Conservation (phyloP, 129 eudicot genomes). For the Oenanthe sinensis region DNA sequence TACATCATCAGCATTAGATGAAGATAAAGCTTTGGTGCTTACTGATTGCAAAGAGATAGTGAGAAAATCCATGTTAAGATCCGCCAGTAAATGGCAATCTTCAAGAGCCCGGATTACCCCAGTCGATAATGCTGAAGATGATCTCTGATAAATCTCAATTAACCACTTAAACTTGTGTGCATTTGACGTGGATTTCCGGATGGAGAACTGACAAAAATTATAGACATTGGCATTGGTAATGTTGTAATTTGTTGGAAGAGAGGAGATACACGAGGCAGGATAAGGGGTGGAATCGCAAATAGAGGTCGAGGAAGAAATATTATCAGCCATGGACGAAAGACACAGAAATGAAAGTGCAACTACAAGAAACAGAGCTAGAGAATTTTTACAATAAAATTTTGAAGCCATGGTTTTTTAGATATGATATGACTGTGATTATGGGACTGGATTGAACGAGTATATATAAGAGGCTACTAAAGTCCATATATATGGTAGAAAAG, state of each 20-base stretch:
- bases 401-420: not conserved
- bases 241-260: constrained; percentile 17
- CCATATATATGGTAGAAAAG: not conserved
- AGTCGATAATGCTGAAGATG: constrained; percentile 17
- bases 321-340: not conserved
- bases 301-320: not conserved
- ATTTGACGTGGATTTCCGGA: constrained; percentile 27
- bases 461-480: not conserved
- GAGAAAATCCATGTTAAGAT: constrained; percentile 29
- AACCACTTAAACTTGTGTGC: constrained; percentile 25
- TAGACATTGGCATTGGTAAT: constrained; percentile 19
- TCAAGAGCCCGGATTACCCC: constrained; percentile 35
- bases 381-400: not conserved
- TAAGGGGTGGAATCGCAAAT: constrained; percentile 35
- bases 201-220: constrained; percentile 30
- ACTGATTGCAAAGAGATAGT: constrained; percentile 14
- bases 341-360: not conserved
- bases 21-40: not conserved
- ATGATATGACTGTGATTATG: not conserved
- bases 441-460: not conserved
- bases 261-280: constrained; percentile 29
- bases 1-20: constrained; percentile 19
- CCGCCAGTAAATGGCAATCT: constrained; percentile 33
- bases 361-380: not conserved
- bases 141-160: constrained; percentile 23